A percentile compares a stretch with the other conserved stretches of the same genome.
Conservation (phyloP, 2,329 filamentous ascomycete genomes). For the Neoascochyta sp. region DNA sequence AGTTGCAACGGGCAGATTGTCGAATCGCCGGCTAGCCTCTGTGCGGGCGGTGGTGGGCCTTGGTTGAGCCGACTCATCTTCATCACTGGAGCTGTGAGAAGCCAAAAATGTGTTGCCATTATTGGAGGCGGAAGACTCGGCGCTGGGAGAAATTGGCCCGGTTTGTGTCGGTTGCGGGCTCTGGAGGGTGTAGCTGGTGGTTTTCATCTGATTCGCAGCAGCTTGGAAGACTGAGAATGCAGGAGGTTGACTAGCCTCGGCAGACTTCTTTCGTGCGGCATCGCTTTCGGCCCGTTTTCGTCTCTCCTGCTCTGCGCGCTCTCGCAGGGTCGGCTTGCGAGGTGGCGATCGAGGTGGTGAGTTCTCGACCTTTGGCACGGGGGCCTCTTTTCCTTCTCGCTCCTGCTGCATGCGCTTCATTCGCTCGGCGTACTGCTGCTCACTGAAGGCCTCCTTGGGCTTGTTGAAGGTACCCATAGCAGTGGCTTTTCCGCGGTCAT, state of each 20-base stretch:
- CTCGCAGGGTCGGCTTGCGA: constrained; percentile 27
- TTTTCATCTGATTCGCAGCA: constrained; percentile 45
- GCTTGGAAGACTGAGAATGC: constrained; percentile 46
- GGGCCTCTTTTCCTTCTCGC: constrained; percentile 50
- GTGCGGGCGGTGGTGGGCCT: constrained; percentile 8
- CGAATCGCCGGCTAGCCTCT: constrained; percentile 28
- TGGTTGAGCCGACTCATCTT: constrained; percentile 24
- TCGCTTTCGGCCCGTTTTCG: constrained; percentile 29
- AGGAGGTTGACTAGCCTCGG: constrained; percentile 28
- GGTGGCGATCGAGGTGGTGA: constrained; percentile 23
- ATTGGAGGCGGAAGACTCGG: too few relatives aligned
- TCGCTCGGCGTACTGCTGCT: constrained; percentile 77
- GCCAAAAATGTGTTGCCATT: constrained; percentile 37
- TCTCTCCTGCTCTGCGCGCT: constrained; percentile 35
- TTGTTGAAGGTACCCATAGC: constrained; percentile 70
- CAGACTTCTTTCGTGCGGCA: constrained; percentile 23
- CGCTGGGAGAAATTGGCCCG: constrained; percentile 14
- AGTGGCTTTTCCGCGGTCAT: constrained; percentile 78
- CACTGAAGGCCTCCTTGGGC: constrained; percentile 72
- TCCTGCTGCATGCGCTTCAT: constrained; percentile 77
- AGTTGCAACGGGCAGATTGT: constrained; percentile 33
- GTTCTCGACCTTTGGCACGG: constrained; percentile 13
- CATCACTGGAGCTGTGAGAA: constrained; percentile 31
- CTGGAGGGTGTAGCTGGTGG: constrained; percentile 17
- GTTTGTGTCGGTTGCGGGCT: constrained; percentile 8